Evolutionary conservation across 2,329 filamentous ascomycete genomes (phyloP), one percentile per base, ranked within the genome.

Genomic region (Trichoderma semiorbis): DNA sequence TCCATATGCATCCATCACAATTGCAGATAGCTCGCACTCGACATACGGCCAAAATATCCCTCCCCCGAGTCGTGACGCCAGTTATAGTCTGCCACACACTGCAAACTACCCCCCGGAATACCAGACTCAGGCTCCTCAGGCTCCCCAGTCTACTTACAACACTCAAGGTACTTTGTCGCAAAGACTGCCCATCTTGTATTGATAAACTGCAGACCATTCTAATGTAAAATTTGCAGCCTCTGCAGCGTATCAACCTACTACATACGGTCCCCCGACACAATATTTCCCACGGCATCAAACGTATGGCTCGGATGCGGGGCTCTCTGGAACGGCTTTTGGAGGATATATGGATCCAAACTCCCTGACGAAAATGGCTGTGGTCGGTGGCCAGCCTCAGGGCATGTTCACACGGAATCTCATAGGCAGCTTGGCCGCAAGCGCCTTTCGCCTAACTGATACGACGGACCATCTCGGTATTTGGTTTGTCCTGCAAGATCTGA

Each of bases 371-470:
- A 81, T 81, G 77, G 79, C 80, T 6, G 79, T 81, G 72, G 79
- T 79, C 7, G 79, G 87, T 80, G 78, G 78, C 6, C 86, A 86
- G 65, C 90, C 91, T 1, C 90, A 90, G 47, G 93, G 93, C 70
- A 97, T 97, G 93, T 97, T 95, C 79, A 98, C 95, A 0, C 87
- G 95, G 67, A 99, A 98, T 78, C 87, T 99, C 11, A 98, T 99
- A 74, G 96, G 96, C 2, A 97, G 93, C 80, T 85, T 97, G 66
- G 91, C 93, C 7, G 94, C 95, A 36, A 97, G 95, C 78, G 95
- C 95, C 2, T 95, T 95, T 78, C 90, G 92, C 36, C 86, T 98
- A 68, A 91, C 89, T 3, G 95, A 98, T 75, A 89, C 90, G 0
- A 85, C 92, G 18, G 91, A 93, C 75, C 93, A 93, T 79, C 90